Conservation (phyloP, 2,329 filamentous ascomycete species). For the Arthrobotrys megalospora region DNA sequence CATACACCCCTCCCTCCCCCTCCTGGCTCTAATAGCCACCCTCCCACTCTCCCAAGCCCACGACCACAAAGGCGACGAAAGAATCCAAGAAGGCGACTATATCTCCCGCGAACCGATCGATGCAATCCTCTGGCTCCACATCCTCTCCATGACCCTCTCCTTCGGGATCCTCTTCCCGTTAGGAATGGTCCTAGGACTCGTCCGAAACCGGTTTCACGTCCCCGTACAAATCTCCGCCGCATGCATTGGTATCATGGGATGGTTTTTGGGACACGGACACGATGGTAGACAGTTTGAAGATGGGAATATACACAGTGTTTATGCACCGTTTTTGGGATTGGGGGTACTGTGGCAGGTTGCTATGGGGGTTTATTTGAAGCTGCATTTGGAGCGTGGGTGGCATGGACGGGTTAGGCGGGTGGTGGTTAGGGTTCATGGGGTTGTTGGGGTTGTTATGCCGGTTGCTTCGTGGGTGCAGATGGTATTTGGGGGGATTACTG, state of each 20-base stretch:
- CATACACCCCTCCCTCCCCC: conserved; percentile 8
- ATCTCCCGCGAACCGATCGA: conserved; percentile 70
- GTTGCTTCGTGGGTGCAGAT: conserved; percentile 92
- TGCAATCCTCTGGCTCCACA: conserved; percentile 91
- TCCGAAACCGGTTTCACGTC: conserved; percentile 93
- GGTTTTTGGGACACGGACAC: conserved; percentile 88
- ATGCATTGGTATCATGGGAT: conserved; percentile 80
- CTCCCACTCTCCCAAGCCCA: conserved; percentile 61
- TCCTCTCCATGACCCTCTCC: conserved; percentile 85
- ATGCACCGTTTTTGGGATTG: conserved; percentile 85
- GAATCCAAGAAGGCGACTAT: conserved; percentile 47
- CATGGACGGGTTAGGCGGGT: conserved; percentile 82
- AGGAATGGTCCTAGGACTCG: conserved; percentile 85
- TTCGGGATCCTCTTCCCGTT: conserved; percentile 94
- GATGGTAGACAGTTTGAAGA: conserved; percentile 86
- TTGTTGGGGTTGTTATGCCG: conserved; percentile 90
- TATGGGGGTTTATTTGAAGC: conserved; percentile 86
- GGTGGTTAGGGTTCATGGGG: conserved; percentile 80
- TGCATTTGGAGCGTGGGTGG: conserved; percentile 88
- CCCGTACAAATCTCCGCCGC: conserved; percentile 84
- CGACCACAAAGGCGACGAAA: conserved; percentile 48
- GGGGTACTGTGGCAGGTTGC: conserved; percentile 82
- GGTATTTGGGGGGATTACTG: conserved; percentile 93
- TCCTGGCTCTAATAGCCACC: conserved; percentile 3
- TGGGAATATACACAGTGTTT: conserved; percentile 82